Evolutionary conservation across 2,329 filamentous ascomycete species (phyloP).

Genomic region (Colletotrichum gloeosporioides): DNA sequence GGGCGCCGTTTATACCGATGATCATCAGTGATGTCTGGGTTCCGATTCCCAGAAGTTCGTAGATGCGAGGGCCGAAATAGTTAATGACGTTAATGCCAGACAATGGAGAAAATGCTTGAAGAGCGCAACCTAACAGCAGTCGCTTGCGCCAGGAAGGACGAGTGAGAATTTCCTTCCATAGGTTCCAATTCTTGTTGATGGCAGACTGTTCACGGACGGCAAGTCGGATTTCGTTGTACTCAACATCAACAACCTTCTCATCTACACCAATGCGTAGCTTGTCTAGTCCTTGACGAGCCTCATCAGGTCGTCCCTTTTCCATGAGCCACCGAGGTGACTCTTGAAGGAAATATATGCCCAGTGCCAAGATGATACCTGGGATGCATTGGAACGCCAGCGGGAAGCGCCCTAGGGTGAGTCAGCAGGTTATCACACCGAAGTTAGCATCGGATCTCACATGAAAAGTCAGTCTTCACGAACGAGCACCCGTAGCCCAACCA

Average conservation of each 20-base stretch:
- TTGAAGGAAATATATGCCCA: conserved; percentile 30
- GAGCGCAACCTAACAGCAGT: conserved; percentile 50
- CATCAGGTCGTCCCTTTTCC: conserved; percentile 39
- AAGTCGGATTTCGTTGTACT: conserved; percentile 44
- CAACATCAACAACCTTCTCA: conserved; percentile 38
- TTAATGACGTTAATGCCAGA: conserved; percentile 44
- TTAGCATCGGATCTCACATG: conserved; percentile 28
- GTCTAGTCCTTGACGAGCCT: conserved; percentile 37
- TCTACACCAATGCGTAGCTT: conserved; percentile 35
- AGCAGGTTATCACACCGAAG: neutral
- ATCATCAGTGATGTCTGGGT: conserved; percentile 53
- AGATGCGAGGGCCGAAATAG: conserved; percentile 41
- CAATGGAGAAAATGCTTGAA: conserved; percentile 54
- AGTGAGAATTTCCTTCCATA: conserved; percentile 46
- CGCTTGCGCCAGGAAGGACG: conserved; percentile 50
- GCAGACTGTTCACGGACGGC: conserved; percentile 32
- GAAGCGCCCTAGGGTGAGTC: conserved; percentile 31
- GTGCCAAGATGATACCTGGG: conserved; percentile 25
- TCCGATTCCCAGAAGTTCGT: conserved; percentile 46
- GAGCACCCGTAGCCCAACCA: conserved; percentile 38
- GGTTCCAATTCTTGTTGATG: conserved; percentile 36
- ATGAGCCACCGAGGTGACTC: conserved; percentile 32
- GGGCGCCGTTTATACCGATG: conserved; percentile 54
- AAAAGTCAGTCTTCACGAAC: conserved; percentile 29
- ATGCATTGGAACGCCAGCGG: conserved; percentile 35